Evolutionary conservation across 352 stramenopile species (phyloP), one percentile per base, ranked within the genome.

Genomic region (Thalassiosira livingstoniorum): DNA sequence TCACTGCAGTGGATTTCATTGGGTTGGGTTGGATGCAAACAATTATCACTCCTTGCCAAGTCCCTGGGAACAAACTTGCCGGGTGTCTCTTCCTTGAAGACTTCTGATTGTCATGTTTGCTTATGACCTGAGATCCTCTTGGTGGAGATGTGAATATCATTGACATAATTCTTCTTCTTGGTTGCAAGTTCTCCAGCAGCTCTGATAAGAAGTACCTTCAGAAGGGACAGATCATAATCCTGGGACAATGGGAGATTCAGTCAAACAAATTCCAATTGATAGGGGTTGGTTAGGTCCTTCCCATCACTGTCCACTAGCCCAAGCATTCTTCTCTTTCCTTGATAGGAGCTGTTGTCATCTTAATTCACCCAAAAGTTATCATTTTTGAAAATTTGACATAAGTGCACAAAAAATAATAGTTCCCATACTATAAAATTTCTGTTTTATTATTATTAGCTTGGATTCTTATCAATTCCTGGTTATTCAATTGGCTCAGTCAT

Each of bases 21-120:
- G 78, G 78, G 34, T 71, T 69, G 3, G 57, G 70, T 21, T 25
- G 65, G 23, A 73, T 62, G 1, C 60, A 72, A 55, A 76, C 62
- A 35, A 77, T 42, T 2, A 85, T 42, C 2, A 62, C 25, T 10
- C 78, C 70, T 60, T 76, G 80, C 70, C 78, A 85, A 39, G 78
- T 34, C 25, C 70, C 57, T 27, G 78, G 68, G 15, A 45, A 68
- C 11, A 51, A 2, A 15, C 54, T 71, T 1, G 63, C 60, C 2
- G 39, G 78, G 27, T 71, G 29, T 67, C 58, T 72, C 39, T 85
- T 85, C 3, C 78, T 23, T 13, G 25, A 43, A 2, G 51, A 69
- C 1, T n/a, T 62, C 31, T 74, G 69, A 25, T 85, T 77, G 0
- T 55, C 78, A 23, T 47, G 3, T 13, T 62, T 64, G 27, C 81